Conservation (phyloP, 2,329 filamentous ascomycete species). For the Ophiostoma sp. region DNA sequence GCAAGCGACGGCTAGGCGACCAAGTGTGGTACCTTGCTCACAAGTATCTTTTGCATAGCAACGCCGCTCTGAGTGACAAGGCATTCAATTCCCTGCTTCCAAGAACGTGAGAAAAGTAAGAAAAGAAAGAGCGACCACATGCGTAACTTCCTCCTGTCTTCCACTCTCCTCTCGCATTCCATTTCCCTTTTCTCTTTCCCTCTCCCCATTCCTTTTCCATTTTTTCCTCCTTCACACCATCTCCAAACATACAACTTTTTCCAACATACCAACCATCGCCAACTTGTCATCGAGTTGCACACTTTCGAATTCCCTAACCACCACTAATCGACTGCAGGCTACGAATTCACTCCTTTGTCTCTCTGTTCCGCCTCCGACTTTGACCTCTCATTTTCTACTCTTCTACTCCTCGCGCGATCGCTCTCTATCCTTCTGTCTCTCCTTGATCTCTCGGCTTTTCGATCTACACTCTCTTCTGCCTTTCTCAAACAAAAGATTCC, state of each 20-base stretch:
- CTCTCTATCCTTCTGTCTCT: background rate
- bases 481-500: background rate
- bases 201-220: background rate
- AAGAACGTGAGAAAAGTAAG: background rate
- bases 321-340: background rate
- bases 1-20: slow-evolving; percentile 20
- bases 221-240: slow-evolving; percentile 20
- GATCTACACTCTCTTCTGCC: slow-evolving; percentile 7
- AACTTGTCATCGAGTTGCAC: slow-evolving; percentile 8
- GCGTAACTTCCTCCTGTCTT: background rate
- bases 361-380: background rate
- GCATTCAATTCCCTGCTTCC: background rate
- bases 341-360: background rate
- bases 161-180: background rate
- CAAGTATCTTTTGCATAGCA: background rate
- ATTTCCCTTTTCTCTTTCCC: slow-evolving; percentile 5
- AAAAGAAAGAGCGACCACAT: background rate
- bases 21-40: background rate
- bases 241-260: slow-evolving; percentile 14
- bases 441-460: slow-evolving; percentile 3
- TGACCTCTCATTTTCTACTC: background rate
- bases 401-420: background rate
- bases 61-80: background rate
- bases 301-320: slow-evolving; percentile 12
- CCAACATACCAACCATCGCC: slow-evolving; percentile 18